Evolutionary conservation across 108 stramenopile genomes (phyloP).

Genomic region (Discostella pseudostelligera): DNA sequence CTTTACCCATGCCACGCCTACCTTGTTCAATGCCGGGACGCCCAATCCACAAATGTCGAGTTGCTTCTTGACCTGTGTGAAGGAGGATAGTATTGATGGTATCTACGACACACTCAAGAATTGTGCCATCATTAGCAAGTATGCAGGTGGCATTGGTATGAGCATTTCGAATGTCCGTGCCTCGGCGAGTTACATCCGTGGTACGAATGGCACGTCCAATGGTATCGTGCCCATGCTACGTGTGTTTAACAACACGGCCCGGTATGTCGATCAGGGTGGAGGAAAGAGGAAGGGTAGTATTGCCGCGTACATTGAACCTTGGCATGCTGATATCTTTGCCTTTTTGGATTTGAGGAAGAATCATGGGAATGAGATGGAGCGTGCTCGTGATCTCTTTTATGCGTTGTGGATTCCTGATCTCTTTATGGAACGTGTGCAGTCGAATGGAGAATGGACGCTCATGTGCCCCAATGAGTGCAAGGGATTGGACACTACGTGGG

Average conservation of each 20-base stretch:
- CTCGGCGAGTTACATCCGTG: slow-evolving; percentile 90
- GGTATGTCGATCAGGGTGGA: slow-evolving; percentile 99
- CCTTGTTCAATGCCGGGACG: slow-evolving; percentile 98
- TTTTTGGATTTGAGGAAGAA: slow-evolving; percentile 98
- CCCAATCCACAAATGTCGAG: slow-evolving; percentile 96
- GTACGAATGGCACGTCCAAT: slow-evolving; percentile 97
- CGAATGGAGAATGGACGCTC: slow-evolving; percentile 90
- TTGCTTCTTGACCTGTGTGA: slow-evolving; percentile 95
- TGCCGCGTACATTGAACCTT: slow-evolving; percentile 98
- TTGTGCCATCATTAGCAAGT: slow-evolving; percentile 98
- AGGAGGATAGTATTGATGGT: slow-evolving; percentile 97
- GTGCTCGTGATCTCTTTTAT: slow-evolving; percentile 98
- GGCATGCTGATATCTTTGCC: slow-evolving; percentile 98
- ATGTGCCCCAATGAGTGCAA: slow-evolving; percentile 95
- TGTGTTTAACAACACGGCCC: slow-evolving; percentile 98
- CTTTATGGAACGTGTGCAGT: slow-evolving; percentile 98
- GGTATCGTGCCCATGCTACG: slow-evolving; percentile 99
- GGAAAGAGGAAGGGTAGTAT: slow-evolving; percentile 98
- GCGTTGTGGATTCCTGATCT: slow-evolving; percentile 99
- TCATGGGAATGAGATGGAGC: slow-evolving; percentile 96
- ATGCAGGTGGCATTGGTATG: slow-evolving; percentile 98
- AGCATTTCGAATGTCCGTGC: slow-evolving; percentile 96
- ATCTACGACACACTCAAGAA: slow-evolving; percentile 99
- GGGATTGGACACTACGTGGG: slow-evolving; percentile 89
- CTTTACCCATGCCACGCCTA: slow-evolving; percentile 99